Evolutionary conservation across 2,329 filamentous ascomycete species (phyloP), one percentile per base, ranked within the genome.

Genomic region (Microascus cirrosus): DNA sequence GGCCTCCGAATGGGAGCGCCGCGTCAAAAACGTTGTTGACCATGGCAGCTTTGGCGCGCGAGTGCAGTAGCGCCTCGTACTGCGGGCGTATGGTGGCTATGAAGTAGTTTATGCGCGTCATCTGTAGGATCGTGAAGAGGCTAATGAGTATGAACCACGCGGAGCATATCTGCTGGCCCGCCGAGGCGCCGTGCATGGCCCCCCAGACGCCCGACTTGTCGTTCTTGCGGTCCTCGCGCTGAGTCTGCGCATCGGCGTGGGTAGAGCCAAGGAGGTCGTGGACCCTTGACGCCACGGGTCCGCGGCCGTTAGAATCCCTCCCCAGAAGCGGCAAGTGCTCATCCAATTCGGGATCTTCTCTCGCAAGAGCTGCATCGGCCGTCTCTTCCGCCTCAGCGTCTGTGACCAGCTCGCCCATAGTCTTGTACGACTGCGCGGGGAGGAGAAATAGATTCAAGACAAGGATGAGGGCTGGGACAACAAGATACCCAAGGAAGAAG

Each of bases 41-140:
- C 58, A 80, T 73, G 10, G 84, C 77, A 0, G 90, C 89, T 59
- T 79, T 76, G 1, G 74, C 69, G 60, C 77, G 74, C 12, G 83
- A 83, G 53, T 77, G 76, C 18, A 96, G 81, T 10, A 96, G 80
- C 64, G 85, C 86, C 52, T 84, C 81, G 71, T 95, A 95, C 69
- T 96, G 91, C 1, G 86, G 79, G 1, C 88, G 81, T 61, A 95
- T 86, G 2, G 91, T 95, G 3, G 91, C 90, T 57, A 96, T 89
- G 68, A 95, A 95, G 74, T 91, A 95, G 73, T 95, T 95, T 78
- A 95, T 95, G 34, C 87, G 80, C 2, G 85, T 85, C 84, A 88
- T 89, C 69, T 88, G 85, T 45, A 89, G 72, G 35, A 87, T 78
- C 5, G 90, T 95, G 69, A 95, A 93, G 22, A 90, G 71, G 5